Evolutionary conservation across 768 basidiomycete genomes (phyloP).

Genomic region (Leccinum incarnatum): DNA sequence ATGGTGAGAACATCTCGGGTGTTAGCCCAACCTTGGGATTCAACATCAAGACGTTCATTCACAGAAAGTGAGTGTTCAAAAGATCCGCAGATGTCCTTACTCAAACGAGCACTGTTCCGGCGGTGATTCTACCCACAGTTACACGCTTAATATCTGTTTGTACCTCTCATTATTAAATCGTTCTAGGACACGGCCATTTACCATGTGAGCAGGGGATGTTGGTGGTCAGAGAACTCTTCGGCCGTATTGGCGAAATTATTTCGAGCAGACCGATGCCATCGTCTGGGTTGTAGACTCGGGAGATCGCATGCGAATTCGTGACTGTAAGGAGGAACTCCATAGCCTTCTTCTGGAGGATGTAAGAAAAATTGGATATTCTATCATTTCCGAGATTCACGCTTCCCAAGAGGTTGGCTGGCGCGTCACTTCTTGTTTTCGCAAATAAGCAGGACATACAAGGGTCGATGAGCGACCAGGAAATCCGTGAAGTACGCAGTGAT

Average conservation of each 20-base stretch:
- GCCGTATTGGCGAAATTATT: conserved; percentile 99
- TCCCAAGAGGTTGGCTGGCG: conserved; percentile 84
- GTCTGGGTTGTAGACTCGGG: conserved; percentile 99
- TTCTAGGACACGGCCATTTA: conserved; percentile 65
- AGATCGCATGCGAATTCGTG: conserved; percentile 84
- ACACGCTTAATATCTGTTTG: conserved; percentile 44
- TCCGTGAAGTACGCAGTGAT: conserved; percentile 63
- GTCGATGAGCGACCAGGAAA: conserved; percentile 79
- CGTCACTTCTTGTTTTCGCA: conserved; percentile 91
- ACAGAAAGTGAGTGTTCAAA: conserved; percentile 66
- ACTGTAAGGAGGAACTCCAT: conserved; percentile 87
- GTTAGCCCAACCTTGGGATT: conserved; percentile 96
- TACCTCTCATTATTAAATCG: conserved; percentile 5
- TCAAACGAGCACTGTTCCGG: conserved; percentile 21
- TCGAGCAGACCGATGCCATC: conserved; percentile 96
- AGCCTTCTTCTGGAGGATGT: conserved; percentile 91
- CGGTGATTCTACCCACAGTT: conserved; percentile 32
- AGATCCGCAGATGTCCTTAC: conserved; percentile 17
- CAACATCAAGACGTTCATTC: conserved; percentile 96
- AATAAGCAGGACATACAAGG: conserved; percentile 97
- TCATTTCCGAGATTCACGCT: conserved; percentile 20
- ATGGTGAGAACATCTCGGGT: conserved; percentile 82
- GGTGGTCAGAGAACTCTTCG: conserved; percentile 94
- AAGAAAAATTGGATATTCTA: conserved; percentile 29
- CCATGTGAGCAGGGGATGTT: conserved; percentile 88